Evolutionary conservation across 352 stramenopile genomes (phyloP).

Genomic region (Blastocystis sp.): DNA sequence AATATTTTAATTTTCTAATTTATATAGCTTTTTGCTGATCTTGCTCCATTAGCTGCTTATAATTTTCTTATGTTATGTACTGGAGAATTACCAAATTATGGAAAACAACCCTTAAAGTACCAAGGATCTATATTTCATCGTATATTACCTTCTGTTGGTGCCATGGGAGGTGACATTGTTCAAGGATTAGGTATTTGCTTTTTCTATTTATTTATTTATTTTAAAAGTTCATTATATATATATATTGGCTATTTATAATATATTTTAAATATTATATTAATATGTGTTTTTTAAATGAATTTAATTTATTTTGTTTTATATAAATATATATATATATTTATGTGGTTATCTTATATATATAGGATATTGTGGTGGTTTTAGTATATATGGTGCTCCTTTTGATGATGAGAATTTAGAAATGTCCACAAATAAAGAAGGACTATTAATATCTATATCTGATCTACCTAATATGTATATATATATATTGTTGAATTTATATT

Average conservation of each 20-base stretch:
- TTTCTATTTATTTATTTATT: too few species aligned
- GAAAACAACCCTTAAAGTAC: conserved; percentile 9
- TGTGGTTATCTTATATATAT: background rate
- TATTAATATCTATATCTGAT: conserved; percentile 20
- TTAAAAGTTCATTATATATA: too few species aligned
- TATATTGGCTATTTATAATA: too few species aligned
- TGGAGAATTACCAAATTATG: conserved; percentile 11
- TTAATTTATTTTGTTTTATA: too few species aligned
- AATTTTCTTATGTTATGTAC: conserved; percentile 35
- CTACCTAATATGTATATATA: conserved; percentile 8
- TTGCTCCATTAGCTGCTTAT: conserved; percentile 20
- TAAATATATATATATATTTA: too few species aligned
- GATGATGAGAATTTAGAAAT: conserved; percentile 35
- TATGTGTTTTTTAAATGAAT: too few species aligned
- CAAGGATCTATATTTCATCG: conserved; percentile 24
- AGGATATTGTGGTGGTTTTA: conserved; percentile 20
- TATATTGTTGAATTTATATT: background rate
- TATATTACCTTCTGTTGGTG: conserved; percentile 2
- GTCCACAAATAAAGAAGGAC: conserved; percentile 5
- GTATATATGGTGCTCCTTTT: conserved; percentile 36
- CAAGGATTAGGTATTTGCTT: conserved; percentile 6
- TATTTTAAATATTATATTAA: too few species aligned
- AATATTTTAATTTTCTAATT: background rate
- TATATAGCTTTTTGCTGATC: conserved; percentile 28
- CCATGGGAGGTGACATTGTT: conserved; percentile 26